Conservation (phyloP, 805 yeast species). For the Candida quercuum region DNA sequence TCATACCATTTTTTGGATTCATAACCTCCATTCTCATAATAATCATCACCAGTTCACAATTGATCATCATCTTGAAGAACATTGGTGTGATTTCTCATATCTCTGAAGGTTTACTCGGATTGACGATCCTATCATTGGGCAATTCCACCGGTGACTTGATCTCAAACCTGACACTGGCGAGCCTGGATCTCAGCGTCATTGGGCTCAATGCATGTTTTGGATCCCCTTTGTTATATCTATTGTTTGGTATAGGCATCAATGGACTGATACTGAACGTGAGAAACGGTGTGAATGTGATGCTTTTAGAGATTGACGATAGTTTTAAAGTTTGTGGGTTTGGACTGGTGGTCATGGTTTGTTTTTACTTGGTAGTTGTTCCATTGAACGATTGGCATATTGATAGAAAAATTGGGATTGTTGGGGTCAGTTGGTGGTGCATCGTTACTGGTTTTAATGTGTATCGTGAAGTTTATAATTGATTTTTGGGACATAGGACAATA, state of each 20-base stretch:
- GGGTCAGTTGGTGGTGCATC: constrained; percentile 22
- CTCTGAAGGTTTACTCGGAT: constrained; percentile 77
- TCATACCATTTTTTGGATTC: constrained; percentile 53
- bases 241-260: constrained; percentile 78
- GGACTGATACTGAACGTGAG: constrained; percentile 44
- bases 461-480: constrained; percentile 10
- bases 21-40: constrained; percentile 62
- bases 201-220: constrained; percentile 97
- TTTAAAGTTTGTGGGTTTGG: constrained; percentile 21
- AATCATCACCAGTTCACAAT: constrained; percentile 61
- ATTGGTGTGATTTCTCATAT: constrained; percentile 54
- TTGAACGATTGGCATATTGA: constrained; percentile 20
- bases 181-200: constrained; percentile 79
- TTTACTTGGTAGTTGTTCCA: constrained; percentile 20
- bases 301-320: constrained; percentile 15
- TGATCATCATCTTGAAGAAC: constrained; percentile 58
- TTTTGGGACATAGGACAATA: not conserved
- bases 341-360: constrained; percentile 14
- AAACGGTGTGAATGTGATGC: constrained; percentile 4
- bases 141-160: constrained; percentile 89
- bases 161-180: constrained; percentile 75
- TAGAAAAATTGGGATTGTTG: constrained; percentile 19
- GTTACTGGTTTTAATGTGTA: constrained; percentile 19
- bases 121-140: constrained; percentile 87
- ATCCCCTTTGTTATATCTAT: constrained; percentile 74